Conservation (phyloP, 2,329 filamentous ascomycete species). For the Gaeumannomyces tritici region DNA sequence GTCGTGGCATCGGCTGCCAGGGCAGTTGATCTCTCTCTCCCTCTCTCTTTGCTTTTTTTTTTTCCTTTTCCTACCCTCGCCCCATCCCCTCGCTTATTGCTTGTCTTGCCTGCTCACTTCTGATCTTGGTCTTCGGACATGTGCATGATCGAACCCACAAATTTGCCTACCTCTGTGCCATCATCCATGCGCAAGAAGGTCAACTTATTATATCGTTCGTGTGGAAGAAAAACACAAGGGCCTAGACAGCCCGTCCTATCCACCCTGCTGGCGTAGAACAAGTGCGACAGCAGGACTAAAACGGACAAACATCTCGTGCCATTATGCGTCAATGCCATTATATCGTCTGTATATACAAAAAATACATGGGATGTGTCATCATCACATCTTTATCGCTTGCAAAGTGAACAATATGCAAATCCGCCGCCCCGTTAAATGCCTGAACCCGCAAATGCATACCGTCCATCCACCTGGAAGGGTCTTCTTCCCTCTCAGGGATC, state of each 20-base stretch:
- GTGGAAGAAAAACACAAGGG: conserved; percentile 53
- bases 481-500: conserved; percentile 9
- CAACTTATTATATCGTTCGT: conserved; percentile 48
- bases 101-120: not conserved
- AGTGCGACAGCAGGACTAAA: conserved; percentile 55
- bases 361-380: not conserved
- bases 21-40: conserved; percentile 4
- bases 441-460: not conserved
- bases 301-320: conserved; percentile 40
- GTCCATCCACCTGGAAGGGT: not conserved
- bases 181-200: conserved; percentile 48
- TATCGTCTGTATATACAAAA: not conserved
- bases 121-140: not conserved
- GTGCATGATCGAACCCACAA: conserved; percentile 32
- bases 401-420: not conserved
- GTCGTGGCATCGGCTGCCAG: too few species aligned
- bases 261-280: conserved; percentile 51
- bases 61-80: conserved; percentile 7
- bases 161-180: conserved; percentile 54
- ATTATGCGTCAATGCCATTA: not conserved
- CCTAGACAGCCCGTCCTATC: conserved; percentile 61
- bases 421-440: not conserved
- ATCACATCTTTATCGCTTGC: too few species aligned
- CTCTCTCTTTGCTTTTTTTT: conserved; percentile 7
- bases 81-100: too few species aligned